phyloP scores from a whole-genome alignment of 2,329 filamentous ascomycete genomes.

The Colletotrichum liaoningense region DNA sequence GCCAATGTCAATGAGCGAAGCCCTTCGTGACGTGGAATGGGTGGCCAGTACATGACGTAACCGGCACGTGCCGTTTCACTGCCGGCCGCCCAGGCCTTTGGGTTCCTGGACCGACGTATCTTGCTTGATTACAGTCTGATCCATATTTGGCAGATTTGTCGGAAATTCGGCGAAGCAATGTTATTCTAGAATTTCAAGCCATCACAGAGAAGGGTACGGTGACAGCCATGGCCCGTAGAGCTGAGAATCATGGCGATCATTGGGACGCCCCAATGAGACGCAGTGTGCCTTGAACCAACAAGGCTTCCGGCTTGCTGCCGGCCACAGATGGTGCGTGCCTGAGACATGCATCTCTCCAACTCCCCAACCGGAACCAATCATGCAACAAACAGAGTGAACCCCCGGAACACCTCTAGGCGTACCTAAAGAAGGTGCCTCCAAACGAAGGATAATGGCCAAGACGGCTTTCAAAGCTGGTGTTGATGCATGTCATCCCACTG shows the following conservation, averaged over 20 bases:
- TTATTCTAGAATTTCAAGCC: neutral
- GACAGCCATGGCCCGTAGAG: neutral
- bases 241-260: neutral
- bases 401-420: neutral
- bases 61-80: conserved; percentile 30
- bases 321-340: neutral
- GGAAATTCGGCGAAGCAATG: neutral
- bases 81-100: conserved; percentile 5
- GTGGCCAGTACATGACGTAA: conserved; percentile 23
- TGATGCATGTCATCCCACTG: neutral
- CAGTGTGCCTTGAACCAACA: neutral
- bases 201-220: neutral
- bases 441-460: neutral
- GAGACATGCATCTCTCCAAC: neutral
- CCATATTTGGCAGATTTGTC: neutral
- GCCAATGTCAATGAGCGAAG: conserved; percentile 20
- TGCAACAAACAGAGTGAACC: neutral
- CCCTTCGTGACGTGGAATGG: conserved; percentile 13
- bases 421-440: neutral
- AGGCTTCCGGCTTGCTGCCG: neutral
- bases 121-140: neutral
- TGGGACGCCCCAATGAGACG: neutral
- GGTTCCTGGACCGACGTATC: conserved; percentile 5
- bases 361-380: neutral
- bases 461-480: neutral